Conservation (phyloP, 805 yeast genomes). For the Saccharomycopsis amapae region DNA sequence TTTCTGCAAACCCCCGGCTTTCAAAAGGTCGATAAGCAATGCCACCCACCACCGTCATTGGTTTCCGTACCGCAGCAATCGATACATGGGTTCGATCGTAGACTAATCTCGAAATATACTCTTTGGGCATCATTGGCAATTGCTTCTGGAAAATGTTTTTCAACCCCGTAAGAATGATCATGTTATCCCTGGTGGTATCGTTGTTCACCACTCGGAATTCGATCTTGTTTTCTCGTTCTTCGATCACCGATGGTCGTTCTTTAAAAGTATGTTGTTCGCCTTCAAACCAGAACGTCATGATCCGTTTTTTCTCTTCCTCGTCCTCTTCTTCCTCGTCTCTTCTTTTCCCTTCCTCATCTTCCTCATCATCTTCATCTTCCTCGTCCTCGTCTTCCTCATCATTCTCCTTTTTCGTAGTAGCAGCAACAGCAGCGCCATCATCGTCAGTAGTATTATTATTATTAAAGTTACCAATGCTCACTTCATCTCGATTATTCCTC, state of each 20-base stretch:
- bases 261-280: constrained; percentile 77
- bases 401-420: constrained; percentile 17
- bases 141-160: constrained; percentile 96
- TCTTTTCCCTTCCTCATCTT: constrained; percentile 26
- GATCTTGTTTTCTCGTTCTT: constrained; percentile 86
- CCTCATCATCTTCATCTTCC: constrained; percentile 23
- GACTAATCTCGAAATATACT: constrained; percentile 88
- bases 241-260: constrained; percentile 90
- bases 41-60: constrained; percentile 95
- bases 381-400: constrained; percentile 16
- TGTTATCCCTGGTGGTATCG: constrained; percentile 78
- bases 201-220: constrained; percentile 96
- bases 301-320: constrained; percentile 27
- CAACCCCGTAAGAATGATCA: constrained; percentile 89
- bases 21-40: constrained; percentile 94
- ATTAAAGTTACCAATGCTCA: background rate
- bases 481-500: no score
- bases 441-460: background rate
- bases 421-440: background rate
- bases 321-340: constrained; percentile 23
- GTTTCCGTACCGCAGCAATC: constrained; percentile 92
- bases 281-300: constrained; percentile 44
- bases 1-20: constrained; percentile 87
- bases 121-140: constrained; percentile 97
- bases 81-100: constrained; percentile 92